These are phyloP conservation scores for Bipolaris bicolor DNA, from an alignment of 2,329 filamentous ascomycete genomes.

Conservation along the genomic window DNA sequence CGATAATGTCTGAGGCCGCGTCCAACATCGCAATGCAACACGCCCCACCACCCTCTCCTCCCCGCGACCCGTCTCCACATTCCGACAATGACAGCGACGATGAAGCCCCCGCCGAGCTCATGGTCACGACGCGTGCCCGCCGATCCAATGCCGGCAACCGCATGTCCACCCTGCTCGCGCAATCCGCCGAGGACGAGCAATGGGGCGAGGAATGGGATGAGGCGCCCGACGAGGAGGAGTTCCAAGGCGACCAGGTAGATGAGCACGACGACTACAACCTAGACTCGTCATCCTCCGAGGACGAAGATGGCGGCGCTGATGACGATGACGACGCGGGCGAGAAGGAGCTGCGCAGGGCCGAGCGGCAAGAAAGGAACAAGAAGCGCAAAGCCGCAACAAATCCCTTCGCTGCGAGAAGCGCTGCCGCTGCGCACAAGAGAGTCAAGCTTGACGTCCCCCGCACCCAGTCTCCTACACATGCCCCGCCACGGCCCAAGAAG, in stretches of 20 bases:
- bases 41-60: slow-evolving; percentile 20
- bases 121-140: slow-evolving; percentile 48
- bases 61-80: slow-evolving; percentile 16
- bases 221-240: slow-evolving; percentile 63
- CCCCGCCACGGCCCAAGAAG: slow-evolving; percentile 63
- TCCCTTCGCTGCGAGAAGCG: slow-evolving; percentile 45
- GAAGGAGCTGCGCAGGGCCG: slow-evolving; percentile 79
- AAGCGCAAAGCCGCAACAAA: slow-evolving; percentile 77
- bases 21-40: slow-evolving; percentile 21
- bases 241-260: slow-evolving; percentile 59
- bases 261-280: slow-evolving; percentile 75
- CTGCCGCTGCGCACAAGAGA: slow-evolving; percentile 49
- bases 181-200: slow-evolving; percentile 42
- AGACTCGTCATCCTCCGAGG: slow-evolving; percentile 78
- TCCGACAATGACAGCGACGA: slow-evolving; percentile 37
- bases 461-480: slow-evolving; percentile 54
- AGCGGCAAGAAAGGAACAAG: slow-evolving; percentile 67
- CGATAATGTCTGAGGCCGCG: slow-evolving; percentile 23
- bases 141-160: slow-evolving; percentile 51
- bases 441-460: slow-evolving; percentile 48
- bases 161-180: slow-evolving; percentile 49
- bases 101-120: slow-evolving; percentile 42
- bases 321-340: slow-evolving; percentile 87
- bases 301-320: slow-evolving; percentile 70
- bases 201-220: slow-evolving; percentile 68